Evolutionary conservation across 345 rosid genomes (phyloP).

Genomic region (Citrus reticulata): DNA sequence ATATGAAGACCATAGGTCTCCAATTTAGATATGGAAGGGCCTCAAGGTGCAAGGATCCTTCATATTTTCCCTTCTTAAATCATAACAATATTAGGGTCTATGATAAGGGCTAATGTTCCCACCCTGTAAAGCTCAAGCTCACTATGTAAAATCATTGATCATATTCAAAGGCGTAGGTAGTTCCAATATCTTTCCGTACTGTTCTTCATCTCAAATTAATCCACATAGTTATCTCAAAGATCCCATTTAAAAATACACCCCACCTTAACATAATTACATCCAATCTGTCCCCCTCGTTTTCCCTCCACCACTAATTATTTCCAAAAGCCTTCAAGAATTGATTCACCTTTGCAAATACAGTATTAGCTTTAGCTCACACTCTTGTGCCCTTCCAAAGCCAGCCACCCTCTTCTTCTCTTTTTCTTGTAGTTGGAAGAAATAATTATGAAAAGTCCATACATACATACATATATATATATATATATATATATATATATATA

Average conservation of each 20-base stretch:
- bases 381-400: background rate
- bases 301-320: constrained; percentile 9
- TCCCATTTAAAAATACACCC: background rate
- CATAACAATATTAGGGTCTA: background rate
- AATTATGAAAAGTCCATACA: no score
- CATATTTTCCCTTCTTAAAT: background rate
- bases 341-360: background rate
- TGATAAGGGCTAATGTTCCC: background rate
- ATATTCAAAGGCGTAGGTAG: background rate
- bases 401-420: background rate
- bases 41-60: background rate
- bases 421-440: background rate
- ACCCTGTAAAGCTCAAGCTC: constrained; percentile 8
- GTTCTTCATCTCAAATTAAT: background rate
- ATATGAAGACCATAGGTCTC: background rate
- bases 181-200: background rate
- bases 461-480: no score
- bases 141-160: background rate
- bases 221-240: constrained; percentile 1
- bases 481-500: no score
- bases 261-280: constrained; percentile 5
- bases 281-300: constrained; percentile 3
- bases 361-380: background rate
- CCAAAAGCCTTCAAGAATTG: background rate
- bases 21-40: no score